Percentiles rank a stretch among this genome's conserved stretches.
These are phyloP conservation scores for Paecilomyces fulvus DNA, from an alignment of 2,329 filamentous ascomycete genomes.

Conservation along the genomic window DNA sequence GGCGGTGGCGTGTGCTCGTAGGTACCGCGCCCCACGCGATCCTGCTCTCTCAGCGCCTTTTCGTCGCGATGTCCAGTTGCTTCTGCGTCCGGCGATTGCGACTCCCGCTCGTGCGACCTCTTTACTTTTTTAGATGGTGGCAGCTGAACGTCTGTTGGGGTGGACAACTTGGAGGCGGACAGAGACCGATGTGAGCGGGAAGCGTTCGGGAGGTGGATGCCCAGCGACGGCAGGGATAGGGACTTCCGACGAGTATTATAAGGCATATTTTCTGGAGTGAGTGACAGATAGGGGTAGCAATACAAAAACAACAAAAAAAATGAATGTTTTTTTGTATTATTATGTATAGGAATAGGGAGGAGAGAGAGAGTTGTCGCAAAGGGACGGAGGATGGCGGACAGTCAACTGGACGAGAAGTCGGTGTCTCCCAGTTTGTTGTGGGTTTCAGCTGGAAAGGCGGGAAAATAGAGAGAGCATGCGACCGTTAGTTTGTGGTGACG, in stretches of 20 bases:
- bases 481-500: slow-evolving; percentile 8
- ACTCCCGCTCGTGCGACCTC: slow-evolving; percentile 57
- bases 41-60: slow-evolving; percentile 18
- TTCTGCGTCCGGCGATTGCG: slow-evolving; percentile 32
- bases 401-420: slow-evolving; percentile 1
- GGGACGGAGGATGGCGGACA: not conserved
- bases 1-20: slow-evolving; percentile 72
- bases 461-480: slow-evolving; percentile 3
- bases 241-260: slow-evolving; percentile 98
- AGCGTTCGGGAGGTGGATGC: slow-evolving; percentile 68
- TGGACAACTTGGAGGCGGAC: slow-evolving; percentile 55
- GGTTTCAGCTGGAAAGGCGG: not conserved
- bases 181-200: slow-evolving; percentile 50
- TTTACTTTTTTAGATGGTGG: slow-evolving; percentile 63
- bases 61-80: slow-evolving; percentile 20
- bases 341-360: slow-evolving; percentile 9
- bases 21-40: slow-evolving; percentile 38
- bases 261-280: slow-evolving; percentile 51
- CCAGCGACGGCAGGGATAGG: slow-evolving; percentile 81
- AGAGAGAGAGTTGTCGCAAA: slow-evolving; percentile 8
- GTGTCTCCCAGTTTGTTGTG: slow-evolving; percentile 1
- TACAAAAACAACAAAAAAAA: slow-evolving; percentile 11
- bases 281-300: slow-evolving; percentile 4
- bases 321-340: slow-evolving; percentile 11
- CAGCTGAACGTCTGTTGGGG: slow-evolving; percentile 45